phyloP scores from a whole-genome alignment of 768 basidiomycete species.

The Rhodosporidiobolus odoratus region DNA sequence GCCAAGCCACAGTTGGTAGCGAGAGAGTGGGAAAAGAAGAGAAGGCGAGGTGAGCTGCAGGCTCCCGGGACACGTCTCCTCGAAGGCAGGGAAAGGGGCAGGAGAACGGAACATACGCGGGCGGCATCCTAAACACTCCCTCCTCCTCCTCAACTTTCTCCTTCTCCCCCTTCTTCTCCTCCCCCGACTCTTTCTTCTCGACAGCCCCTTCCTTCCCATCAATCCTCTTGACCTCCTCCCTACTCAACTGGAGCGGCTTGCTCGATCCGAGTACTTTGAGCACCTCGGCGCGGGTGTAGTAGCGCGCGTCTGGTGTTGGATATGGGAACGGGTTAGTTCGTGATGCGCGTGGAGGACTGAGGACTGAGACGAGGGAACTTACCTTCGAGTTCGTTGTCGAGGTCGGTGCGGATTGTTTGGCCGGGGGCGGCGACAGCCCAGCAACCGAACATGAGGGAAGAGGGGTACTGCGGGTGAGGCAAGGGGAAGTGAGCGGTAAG shows the following conservation, averaged over 20 bases:
- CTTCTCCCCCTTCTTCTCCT: constrained; percentile 6
- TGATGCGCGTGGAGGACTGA: background rate
- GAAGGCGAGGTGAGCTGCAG: background rate
- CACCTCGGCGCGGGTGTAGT: constrained; percentile 76
- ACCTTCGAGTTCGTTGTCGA: constrained; percentile 96
- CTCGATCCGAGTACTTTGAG: constrained; percentile 53
- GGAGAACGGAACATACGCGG: constrained; percentile 16
- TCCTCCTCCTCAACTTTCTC: constrained; percentile 4
- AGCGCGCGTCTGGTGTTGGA: constrained; percentile 68
- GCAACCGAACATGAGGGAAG: constrained; percentile 79
- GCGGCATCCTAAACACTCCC: constrained; percentile 38
- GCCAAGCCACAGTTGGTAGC: too few relatives aligned
- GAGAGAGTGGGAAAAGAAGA: background rate
- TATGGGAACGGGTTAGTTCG: background rate
- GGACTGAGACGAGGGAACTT: constrained; percentile 35
- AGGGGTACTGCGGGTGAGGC: constrained; percentile 69
- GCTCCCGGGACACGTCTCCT: background rate
- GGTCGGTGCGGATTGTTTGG: constrained; percentile 70
- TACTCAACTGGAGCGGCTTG: constrained; percentile 26
- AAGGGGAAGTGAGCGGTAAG: constrained; percentile 22
- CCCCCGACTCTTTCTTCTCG: too few relatives aligned
- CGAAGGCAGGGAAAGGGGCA: too few relatives aligned
- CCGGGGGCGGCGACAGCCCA: constrained; percentile 70
- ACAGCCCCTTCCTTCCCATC: constrained; percentile 26
- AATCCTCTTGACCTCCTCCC: constrained; percentile 39